phyloP scores from a whole-genome alignment of 2,329 filamentous ascomycete genomes.

The Aspergillus hiratsukae region DNA sequence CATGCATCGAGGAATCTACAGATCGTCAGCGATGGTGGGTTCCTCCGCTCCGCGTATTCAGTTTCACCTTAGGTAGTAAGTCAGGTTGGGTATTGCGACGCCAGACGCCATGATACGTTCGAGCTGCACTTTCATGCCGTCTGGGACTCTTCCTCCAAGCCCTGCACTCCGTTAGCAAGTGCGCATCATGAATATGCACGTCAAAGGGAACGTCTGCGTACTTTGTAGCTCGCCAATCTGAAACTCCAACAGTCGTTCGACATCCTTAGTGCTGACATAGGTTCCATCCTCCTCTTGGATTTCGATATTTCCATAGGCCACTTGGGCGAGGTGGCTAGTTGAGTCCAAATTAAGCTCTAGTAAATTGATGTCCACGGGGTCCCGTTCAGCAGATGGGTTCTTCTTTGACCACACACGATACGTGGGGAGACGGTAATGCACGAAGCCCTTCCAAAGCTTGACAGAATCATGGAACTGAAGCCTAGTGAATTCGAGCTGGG shows the following conservation, averaged over 20 bases:
- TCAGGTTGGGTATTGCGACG: conserved; percentile 64
- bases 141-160: conserved; percentile 71
- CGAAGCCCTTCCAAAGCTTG: conserved; percentile 76
- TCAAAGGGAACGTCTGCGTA: conserved; percentile 34
- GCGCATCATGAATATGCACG: not conserved
- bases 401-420: conserved; percentile 56
- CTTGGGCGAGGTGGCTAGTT: conserved; percentile 44
- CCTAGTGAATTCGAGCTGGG: conserved; percentile 72
- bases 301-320: conserved; percentile 49
- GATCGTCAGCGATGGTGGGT: conserved; percentile 11
- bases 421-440: conserved; percentile 74
- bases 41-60: not conserved
- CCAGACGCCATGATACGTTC: conserved; percentile 64
- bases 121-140: conserved; percentile 68
- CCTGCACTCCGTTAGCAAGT: conserved; percentile 44
- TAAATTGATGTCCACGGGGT: conserved; percentile 60
- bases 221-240: conserved; percentile 86
- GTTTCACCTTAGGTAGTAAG: conserved; percentile 66
- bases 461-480: conserved; percentile 75
- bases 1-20: conserved; percentile 82
- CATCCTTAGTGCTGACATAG: conserved; percentile 68
- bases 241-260: conserved; percentile 78
- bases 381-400: conserved; percentile 43
- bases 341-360: conserved; percentile 55
- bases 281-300: conserved; percentile 38